These are phyloP conservation scores for Colletotrichum aenigma DNA, from an alignment of 2,329 filamentous ascomycete genomes.

Conservation along the genomic window DNA sequence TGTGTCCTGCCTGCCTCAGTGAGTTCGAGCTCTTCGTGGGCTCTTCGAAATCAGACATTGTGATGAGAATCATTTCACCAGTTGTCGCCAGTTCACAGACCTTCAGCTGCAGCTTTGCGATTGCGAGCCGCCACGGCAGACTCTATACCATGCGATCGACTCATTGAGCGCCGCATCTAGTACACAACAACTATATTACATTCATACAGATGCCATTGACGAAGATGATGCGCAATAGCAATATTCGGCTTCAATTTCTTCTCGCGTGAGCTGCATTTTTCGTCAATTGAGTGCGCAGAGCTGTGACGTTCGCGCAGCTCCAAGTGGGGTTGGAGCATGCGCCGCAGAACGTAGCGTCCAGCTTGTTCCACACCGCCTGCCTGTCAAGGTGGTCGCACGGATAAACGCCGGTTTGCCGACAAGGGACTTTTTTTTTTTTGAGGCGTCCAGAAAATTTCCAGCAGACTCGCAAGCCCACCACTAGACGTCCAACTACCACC, in stretches of 20 bases:
- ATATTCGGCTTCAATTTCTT: background rate
- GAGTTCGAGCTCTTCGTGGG: too few relatives aligned
- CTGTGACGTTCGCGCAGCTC: background rate
- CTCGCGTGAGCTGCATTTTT: background rate
- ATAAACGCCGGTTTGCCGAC: conserved; percentile 4
- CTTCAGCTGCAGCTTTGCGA: background rate
- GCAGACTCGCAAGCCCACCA: background rate
- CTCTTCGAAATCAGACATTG: too few relatives aligned
- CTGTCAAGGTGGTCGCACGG: background rate
- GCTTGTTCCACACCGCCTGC: conserved; percentile 5
- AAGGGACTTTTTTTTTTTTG: background rate
- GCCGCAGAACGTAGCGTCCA: background rate
- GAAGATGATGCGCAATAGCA: background rate
- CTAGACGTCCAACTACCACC: background rate
- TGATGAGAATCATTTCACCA: too few relatives aligned
- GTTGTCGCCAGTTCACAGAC: background rate
- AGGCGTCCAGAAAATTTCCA: conserved; percentile 23
- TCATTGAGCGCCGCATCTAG: background rate
- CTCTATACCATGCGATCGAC: background rate
- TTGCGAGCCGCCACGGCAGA: background rate
- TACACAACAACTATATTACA: background rate
- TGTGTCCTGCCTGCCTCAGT: background rate
- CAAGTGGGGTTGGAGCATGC: background rate
- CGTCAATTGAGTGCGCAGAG: background rate
- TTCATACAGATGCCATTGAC: background rate